Evolutionary conservation across 164 flowering plant genomes (phyloP), one percentile per base, ranked within the genome.

Genomic region (Vitis labrusca): DNA sequence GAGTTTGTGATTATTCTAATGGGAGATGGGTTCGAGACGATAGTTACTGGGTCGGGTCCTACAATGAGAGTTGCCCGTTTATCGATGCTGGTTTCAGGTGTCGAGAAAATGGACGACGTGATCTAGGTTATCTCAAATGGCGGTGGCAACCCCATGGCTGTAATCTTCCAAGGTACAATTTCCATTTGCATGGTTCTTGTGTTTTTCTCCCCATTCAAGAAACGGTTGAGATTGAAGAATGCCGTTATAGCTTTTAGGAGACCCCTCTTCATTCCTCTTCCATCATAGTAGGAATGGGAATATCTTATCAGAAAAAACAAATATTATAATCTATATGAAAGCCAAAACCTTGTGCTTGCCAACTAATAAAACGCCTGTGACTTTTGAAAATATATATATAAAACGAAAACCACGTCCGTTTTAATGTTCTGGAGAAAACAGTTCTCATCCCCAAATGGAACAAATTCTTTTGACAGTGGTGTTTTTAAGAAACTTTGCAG

Each of bases 1-100:
- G 8, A 51, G 53, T 48, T 23, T 90, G 91, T 73, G 92, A 90
- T 70, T 88, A 80, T 44, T 87, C 88, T 0, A 15, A 63, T 59
- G 95, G 92, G 9, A 78, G 68, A 74, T 90, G 95, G 95, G 87
- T 90, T 27, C 63, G 70, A 30, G 91, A 88, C 30, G 86, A 79
- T 14, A 59, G 13, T 7, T 50, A 61, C 65, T 62, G 71, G 2
- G 8, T 17, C 10, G 67, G 23, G 47, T 64, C 68, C 0, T 90
- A 90, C 73, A 57, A 51, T 3, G 95, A 88, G 62, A 73, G 58
- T 14, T 90, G 95, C 70, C 84, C 76, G 17, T 87, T 88, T 71
- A 88, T 90, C 15, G 95, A 90, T 72, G 89, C 83, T 5, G 95
- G 93, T 0, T 90, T 90, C 58, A 83, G 78, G 17, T 92, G 97